Conservation (phyloP, 768 basidiomycete genomes). For the Serendipita vermifera region DNA sequence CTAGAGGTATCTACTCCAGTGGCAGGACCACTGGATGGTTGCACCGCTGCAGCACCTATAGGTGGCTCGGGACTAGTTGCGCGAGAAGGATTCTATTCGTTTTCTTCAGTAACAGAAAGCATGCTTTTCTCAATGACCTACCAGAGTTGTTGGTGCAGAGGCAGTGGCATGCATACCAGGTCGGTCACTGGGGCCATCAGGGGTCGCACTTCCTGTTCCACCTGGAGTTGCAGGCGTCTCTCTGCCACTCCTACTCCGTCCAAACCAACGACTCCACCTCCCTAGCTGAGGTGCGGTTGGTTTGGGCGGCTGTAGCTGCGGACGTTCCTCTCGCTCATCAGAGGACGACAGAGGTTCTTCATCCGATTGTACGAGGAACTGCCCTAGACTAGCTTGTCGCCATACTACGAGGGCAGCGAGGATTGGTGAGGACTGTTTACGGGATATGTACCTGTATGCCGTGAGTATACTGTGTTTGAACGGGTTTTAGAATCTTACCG, state of each 20-base stretch:
- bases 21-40: conserved; percentile 19
- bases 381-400: conserved; percentile 33
- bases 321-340: conserved; percentile 23
- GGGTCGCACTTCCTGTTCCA: background rate
- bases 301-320: conserved; percentile 27
- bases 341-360: conserved; percentile 18
- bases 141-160: conserved; percentile 17
- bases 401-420: conserved; percentile 62
- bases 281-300: conserved; percentile 25
- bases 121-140: too few species aligned
- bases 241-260: conserved; percentile 31
- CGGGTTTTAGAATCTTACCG: conserved; percentile 35
- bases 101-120: too few species aligned
- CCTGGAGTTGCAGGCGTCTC: conserved; percentile 10
- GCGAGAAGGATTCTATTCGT: too few species aligned
- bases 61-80: background rate
- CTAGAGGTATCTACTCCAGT: conserved; percentile 20
- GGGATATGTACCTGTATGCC: conserved; percentile 57
- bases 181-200: background rate
- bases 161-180: conserved; percentile 19
- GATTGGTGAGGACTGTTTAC: conserved; percentile 57
- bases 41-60: conserved; percentile 16
- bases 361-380: conserved; percentile 16
- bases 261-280: conserved; percentile 73
- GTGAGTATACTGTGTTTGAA: conserved; percentile 1